phyloP scores from a whole-genome alignment of 306 rosid species.

The Vigna radiata region DNA sequence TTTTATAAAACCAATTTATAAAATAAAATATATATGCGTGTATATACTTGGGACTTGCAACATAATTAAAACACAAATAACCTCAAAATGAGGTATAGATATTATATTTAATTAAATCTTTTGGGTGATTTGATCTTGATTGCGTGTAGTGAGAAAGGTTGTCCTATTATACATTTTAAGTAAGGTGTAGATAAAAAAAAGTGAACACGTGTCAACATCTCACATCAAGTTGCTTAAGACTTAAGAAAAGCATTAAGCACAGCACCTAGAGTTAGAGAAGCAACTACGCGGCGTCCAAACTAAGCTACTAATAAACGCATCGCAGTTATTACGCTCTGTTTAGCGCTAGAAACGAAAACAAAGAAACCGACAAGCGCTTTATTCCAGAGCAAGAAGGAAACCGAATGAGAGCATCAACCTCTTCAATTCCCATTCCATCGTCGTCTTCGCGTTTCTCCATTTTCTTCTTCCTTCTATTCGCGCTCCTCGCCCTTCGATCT shows the following conservation, averaged over 20 bases:
- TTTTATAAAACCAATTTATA: too few species aligned
- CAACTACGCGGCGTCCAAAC: neutral
- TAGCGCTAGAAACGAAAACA: neutral
- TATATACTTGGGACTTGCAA: too few species aligned
- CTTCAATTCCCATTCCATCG: neutral
- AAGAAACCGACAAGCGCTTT: neutral
- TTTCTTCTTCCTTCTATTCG: constrained; percentile 14
- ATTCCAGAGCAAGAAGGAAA: neutral
- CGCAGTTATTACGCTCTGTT: neutral
- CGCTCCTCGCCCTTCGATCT: constrained; percentile 6
- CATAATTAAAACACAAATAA: too few species aligned
- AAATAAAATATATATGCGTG: too few species aligned
- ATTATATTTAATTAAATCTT: too few species aligned
- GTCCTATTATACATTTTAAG: too few species aligned
- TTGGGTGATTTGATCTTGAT: too few species aligned
- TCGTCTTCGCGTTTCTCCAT: neutral
- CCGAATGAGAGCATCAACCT: constrained; percentile 44
- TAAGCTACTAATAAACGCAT: neutral
- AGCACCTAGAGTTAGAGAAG: neutral
- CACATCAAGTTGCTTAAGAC: neutral
- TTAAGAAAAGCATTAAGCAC: neutral
- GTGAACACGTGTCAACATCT: neutral
- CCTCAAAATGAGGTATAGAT: too few species aligned
- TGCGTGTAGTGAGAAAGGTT: too few species aligned
- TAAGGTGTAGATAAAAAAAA: too few species aligned